Evolutionary conservation across 2,329 filamentous ascomycete genomes (phyloP).

Genomic region (Zymoseptoria tritici): DNA sequence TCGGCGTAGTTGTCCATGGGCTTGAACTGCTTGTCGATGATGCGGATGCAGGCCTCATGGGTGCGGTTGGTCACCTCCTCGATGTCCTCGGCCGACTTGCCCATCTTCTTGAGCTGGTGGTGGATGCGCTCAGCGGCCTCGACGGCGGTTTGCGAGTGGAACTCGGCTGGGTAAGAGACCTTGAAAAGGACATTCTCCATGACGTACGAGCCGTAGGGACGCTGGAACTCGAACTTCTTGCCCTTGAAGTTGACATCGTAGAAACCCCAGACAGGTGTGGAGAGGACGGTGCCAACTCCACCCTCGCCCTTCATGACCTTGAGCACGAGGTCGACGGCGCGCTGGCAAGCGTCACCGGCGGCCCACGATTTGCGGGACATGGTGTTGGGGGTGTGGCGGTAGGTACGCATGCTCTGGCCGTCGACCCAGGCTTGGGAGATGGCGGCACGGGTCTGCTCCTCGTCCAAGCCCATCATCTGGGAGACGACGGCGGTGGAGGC

Average conservation of each 20-base stretch:
- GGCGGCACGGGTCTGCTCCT: slow-evolving; percentile 88
- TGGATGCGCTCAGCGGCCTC: slow-evolving; percentile 88
- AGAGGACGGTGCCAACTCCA: slow-evolving; percentile 85
- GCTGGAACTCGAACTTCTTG: slow-evolving; percentile 93
- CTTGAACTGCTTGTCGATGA: slow-evolving; percentile 99
- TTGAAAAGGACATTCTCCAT: slow-evolving; percentile 99
- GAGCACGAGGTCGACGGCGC: slow-evolving; percentile 94
- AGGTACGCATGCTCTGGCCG: slow-evolving; percentile 90
- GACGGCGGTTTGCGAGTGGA: slow-evolving; percentile 97
- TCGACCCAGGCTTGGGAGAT: slow-evolving; percentile 97
- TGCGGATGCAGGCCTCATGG: slow-evolving; percentile 95
- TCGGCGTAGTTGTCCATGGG: slow-evolving; percentile 99
- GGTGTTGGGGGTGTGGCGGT: slow-evolving; percentile 96
- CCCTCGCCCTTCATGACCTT: slow-evolving; percentile 95
- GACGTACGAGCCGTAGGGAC: slow-evolving; percentile 93
- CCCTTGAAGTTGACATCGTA: slow-evolving; percentile 97
- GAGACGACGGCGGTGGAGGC: slow-evolving; percentile 89
- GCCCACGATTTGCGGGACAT: slow-evolving; percentile 99
- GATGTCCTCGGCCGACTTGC: slow-evolving; percentile 90
- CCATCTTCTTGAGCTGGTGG: slow-evolving; percentile 70
- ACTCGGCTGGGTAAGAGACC: slow-evolving; percentile 96
- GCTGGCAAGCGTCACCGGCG: slow-evolving; percentile 93
- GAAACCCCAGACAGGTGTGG: slow-evolving; percentile 92
- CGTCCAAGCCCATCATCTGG: slow-evolving; percentile 84
- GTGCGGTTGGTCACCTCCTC: slow-evolving; percentile 89